A percentile compares a stretch with the other conserved stretches of the same genome.
phyloP scores from a whole-genome alignment of 2,329 filamentous ascomycete species.

The Penicillium sp. region DNA sequence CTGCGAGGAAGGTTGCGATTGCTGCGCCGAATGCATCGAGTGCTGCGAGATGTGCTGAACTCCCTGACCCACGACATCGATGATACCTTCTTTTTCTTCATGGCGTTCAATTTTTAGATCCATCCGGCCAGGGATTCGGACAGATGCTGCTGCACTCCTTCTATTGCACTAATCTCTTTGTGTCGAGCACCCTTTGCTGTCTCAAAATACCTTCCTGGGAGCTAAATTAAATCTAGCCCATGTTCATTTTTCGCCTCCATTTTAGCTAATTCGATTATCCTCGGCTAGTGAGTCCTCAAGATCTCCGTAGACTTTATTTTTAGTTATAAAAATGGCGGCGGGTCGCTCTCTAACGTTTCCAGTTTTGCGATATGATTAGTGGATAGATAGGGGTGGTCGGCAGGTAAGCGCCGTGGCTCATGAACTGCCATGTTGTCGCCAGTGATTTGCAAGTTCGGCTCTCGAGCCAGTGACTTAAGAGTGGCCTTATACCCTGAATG shows the following conservation, averaged over 20 bases:
- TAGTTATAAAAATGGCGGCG: background rate
- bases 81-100: slow-evolving; percentile 21
- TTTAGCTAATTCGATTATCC: slow-evolving; percentile 1
- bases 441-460: background rate
- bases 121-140: slow-evolving; percentile 3
- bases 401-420: slow-evolving; percentile 3
- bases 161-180: slow-evolving; percentile 1
- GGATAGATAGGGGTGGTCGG: background rate
- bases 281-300: background rate
- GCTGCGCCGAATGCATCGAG: slow-evolving; percentile 58
- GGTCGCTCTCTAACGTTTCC: background rate
- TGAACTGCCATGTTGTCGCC: background rate
- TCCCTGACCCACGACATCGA: slow-evolving; percentile 20
- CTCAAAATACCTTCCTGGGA: background rate
- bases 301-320: background rate
- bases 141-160: slow-evolving; percentile 6
- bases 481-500: background rate
- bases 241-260: background rate
- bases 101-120: slow-evolving; percentile 17
- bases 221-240: background rate
- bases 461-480: background rate
- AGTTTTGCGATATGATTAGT: background rate
- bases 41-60: slow-evolving; percentile 43
- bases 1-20: slow-evolving; percentile 60
- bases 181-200: background rate